phyloP scores from a whole-genome alignment of 2,329 filamentous ascomycete species.

The Amesomyces nigricolor region DNA sequence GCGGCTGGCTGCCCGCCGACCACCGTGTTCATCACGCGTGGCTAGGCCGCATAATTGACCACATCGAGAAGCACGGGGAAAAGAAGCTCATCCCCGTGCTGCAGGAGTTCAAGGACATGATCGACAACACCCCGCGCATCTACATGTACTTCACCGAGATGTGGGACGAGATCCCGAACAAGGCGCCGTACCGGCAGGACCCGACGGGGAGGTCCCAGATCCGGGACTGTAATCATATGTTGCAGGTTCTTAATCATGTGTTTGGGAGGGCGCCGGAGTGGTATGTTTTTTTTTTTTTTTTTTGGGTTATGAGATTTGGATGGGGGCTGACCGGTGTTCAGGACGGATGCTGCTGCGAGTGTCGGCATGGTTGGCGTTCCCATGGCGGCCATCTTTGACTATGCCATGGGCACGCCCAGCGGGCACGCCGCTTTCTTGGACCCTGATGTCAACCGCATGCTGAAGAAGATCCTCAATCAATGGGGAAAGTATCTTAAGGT shows the following conservation, averaged over 20 bases:
- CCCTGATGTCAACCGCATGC: conserved; percentile 47
- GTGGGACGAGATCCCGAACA: conserved; percentile 61
- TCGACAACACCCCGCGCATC: conserved; percentile 57
- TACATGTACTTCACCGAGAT: conserved; percentile 63
- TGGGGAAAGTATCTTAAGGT: conserved; percentile 52
- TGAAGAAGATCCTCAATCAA: conserved; percentile 51
- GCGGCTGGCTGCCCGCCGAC: conserved; percentile 59
- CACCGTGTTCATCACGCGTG: conserved; percentile 57
- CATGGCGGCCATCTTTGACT: conserved; percentile 49
- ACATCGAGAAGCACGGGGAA: conserved; percentile 46
- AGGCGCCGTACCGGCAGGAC: conserved; percentile 54
- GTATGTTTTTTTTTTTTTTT: background rate
- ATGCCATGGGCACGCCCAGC: conserved; percentile 49
- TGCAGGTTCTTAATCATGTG: conserved; percentile 58
- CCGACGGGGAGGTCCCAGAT: conserved; percentile 59
- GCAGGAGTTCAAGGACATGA: conserved; percentile 59
- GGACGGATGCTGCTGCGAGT: conserved; percentile 45
- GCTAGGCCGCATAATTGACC: conserved; percentile 51
- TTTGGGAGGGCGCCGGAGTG: conserved; percentile 44
- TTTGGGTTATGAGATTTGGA: background rate
- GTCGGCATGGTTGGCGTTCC: conserved; percentile 51
- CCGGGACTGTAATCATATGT: conserved; percentile 61
- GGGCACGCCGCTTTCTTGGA: conserved; percentile 51
- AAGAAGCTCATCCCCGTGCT: conserved; percentile 54
- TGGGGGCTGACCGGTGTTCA: conserved; percentile 28